Conservation (phyloP, 495 filamentous ascomycete species). For the Penicillium robsamsonii region DNA sequence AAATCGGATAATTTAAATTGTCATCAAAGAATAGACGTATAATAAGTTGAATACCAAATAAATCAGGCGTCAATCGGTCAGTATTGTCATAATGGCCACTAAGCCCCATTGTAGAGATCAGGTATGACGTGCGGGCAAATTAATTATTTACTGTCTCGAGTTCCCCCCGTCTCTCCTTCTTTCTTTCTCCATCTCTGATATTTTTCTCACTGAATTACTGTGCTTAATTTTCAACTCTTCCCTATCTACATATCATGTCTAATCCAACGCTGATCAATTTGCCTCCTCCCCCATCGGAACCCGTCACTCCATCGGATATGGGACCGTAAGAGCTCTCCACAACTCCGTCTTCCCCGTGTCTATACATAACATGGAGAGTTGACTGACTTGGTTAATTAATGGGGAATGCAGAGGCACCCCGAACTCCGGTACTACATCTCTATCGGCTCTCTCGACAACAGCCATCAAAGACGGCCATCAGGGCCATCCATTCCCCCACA, state of each 20-base stretch:
- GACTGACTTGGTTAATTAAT: conserved; percentile 13
- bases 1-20: neutral
- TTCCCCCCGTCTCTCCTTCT: neutral
- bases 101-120: neutral
- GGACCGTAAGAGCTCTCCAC: conserved; percentile 63
- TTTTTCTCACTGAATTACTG: neutral
- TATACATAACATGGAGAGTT: conserved; percentile 12
- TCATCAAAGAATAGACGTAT: neutral
- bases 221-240: neutral
- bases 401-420: conserved; percentile 70
- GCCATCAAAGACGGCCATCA: conserved; percentile 93
- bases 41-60: neutral
- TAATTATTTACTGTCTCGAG: conserved; percentile 11
- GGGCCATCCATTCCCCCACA: conserved; percentile 59
- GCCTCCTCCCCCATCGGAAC: conserved; percentile 77
- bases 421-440: conserved; percentile 79
- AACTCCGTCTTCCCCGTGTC: conserved; percentile 8
- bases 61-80: neutral
- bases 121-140: conserved; percentile 3
- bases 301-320: conserved; percentile 86
- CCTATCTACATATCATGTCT: conserved; percentile 24
- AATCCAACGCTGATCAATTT: conserved; percentile 77
- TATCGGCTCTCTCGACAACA: conserved; percentile 83
- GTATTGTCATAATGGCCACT: neutral
- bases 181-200: neutral